Conservation (phyloP, 2,329 filamentous ascomycete genomes). For the Botryotinia convoluta region DNA sequence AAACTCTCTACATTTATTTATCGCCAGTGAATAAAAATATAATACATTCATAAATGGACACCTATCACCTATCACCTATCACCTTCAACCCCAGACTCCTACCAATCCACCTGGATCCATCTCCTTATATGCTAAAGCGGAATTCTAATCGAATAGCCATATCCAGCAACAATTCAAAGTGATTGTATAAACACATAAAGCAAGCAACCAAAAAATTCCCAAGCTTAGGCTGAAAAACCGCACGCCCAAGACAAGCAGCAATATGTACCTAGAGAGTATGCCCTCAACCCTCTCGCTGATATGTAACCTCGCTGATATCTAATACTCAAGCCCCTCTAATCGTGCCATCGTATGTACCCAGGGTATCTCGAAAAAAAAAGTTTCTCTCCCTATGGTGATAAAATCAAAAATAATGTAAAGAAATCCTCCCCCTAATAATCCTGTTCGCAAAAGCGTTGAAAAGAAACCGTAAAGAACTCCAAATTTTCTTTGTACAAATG, state of each 20-base stretch:
- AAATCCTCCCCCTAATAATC: slow-evolving; percentile 7
- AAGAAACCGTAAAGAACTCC: slow-evolving; percentile 11
- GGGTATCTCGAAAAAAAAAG: slow-evolving; percentile 18
- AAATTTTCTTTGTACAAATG: slow-evolving; percentile 7
- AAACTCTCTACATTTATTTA: not conserved
- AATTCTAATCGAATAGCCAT: slow-evolving; percentile 17
- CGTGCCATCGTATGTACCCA: slow-evolving; percentile 21
- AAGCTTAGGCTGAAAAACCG: slow-evolving; percentile 10
- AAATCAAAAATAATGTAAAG: slow-evolving; percentile 10
- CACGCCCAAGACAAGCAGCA: slow-evolving; percentile 16
- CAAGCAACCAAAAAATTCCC: slow-evolving; percentile 7
- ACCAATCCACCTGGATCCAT: slow-evolving; percentile 2
- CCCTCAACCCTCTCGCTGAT: slow-evolving; percentile 10
- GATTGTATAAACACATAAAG: not conserved
- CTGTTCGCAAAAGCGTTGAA: not conserved
- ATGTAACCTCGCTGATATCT: slow-evolving; percentile 18
- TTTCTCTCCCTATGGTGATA: slow-evolving; percentile 14
- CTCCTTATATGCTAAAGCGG: slow-evolving; percentile 18
- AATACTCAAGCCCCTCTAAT: slow-evolving; percentile 18
- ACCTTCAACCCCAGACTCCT: slow-evolving; percentile 6
- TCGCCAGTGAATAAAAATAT: slow-evolving; percentile 5
- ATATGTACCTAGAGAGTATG: slow-evolving; percentile 17
- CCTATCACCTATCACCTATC: not conserved
- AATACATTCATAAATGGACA: slow-evolving; percentile 16
- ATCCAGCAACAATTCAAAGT: slow-evolving; percentile 20